Percentiles rank a stretch among this genome's conserved stretches.
These are phyloP conservation scores for Limnanthes douglasii DNA, from an alignment of 345 rosid genomes.

Conservation along the genomic window DNA sequence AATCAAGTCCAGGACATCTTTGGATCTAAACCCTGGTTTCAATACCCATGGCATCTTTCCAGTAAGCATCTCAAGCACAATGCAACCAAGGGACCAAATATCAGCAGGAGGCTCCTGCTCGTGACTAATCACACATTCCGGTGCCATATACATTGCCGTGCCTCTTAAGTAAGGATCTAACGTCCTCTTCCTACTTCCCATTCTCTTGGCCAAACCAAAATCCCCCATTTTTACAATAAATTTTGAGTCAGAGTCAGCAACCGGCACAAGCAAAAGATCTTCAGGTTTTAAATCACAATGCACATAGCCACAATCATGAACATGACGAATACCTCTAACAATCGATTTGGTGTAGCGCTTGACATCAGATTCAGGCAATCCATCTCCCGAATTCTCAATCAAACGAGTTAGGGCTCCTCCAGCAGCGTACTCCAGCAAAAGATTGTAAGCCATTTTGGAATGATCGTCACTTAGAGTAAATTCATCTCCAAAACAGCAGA, in stretches of 20 bases:
- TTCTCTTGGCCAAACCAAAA: slow-evolving; percentile 23
- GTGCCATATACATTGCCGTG: slow-evolving; percentile 25
- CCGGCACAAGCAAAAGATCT: slow-evolving; percentile 13
- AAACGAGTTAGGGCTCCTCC: slow-evolving; percentile 21
- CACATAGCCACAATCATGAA: slow-evolving; percentile 18
- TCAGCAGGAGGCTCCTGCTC: slow-evolving; percentile 19
- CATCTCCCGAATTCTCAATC: slow-evolving; percentile 8
- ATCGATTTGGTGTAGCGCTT: slow-evolving; percentile 14
- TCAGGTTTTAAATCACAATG: slow-evolving; percentile 30
- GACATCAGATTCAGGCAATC: slow-evolving; percentile 16
- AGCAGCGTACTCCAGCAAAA: slow-evolving; percentile 26
- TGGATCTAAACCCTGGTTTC: no score
- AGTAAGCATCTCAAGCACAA: slow-evolving; percentile 32
- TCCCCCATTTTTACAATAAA: slow-evolving; percentile 18
- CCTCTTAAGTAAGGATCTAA: slow-evolving; percentile 8
- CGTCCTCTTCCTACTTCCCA: slow-evolving; percentile 5
- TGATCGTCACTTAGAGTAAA: slow-evolving; percentile 3
- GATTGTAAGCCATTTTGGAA: slow-evolving; percentile 12
- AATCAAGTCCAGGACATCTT: no score
- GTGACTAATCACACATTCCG: slow-evolving; percentile 10
- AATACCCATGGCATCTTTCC: slow-evolving; percentile 31
- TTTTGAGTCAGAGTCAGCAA: not conserved
- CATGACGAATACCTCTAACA: slow-evolving; percentile 18
- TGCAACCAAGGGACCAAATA: slow-evolving; percentile 39
- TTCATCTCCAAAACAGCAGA: slow-evolving; percentile 21